Base-by-base conservation (phyloP, 306 rosid species). In the Chamaecrista fasciculata region DNA sequence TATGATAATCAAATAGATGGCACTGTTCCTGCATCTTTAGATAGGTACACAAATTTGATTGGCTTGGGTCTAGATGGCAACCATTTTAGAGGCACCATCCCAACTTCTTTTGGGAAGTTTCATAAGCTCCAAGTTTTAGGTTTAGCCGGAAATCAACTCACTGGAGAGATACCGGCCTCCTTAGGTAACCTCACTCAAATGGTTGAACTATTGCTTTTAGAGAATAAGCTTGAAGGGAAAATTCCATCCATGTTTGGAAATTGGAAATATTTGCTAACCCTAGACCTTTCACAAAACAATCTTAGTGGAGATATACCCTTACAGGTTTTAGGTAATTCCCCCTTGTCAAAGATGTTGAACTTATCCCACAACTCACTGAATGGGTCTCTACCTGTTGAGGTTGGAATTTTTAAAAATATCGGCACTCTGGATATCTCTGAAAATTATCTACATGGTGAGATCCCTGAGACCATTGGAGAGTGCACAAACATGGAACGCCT, bases 371-470 rank as follows among this genome's bases (percentile, higher is more conserved):
- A 56, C 62, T 28, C 21, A 15, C 28, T 56, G 15, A 56, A 56
- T n/a, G 40, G 23, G 5, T 28, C 40, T 14, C 12, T 56, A 0
- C 62, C 62, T 28, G 3, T 15, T 56, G 23, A 28, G 21, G 40
- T 56, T 11, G 62, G 62, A 28, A 15, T 5, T 6, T 12, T 56
- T 56, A n/a, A 28, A 56, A 56, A 3, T 15, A 15, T 68, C 21
- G 56, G 5, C 0, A 14, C 6, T 2, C 40, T 52, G 19, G 42
- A 53, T 39, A 25, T 51, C 23, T 80, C 80, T n/a, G 34, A 28
- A 33, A 76, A 80, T 37, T 21, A 69, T 24, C 8, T 69, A 0
- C 39, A 10, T n/a, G 26, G 64, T 5, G 64, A 69, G 9, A 69
- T 69, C 24, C 73, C 51, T 14, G 3, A 3, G 19, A 0, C 52